Conservation (phyloP, 2,329 filamentous ascomycete species). For the Teratosphaeria nubilosa region DNA sequence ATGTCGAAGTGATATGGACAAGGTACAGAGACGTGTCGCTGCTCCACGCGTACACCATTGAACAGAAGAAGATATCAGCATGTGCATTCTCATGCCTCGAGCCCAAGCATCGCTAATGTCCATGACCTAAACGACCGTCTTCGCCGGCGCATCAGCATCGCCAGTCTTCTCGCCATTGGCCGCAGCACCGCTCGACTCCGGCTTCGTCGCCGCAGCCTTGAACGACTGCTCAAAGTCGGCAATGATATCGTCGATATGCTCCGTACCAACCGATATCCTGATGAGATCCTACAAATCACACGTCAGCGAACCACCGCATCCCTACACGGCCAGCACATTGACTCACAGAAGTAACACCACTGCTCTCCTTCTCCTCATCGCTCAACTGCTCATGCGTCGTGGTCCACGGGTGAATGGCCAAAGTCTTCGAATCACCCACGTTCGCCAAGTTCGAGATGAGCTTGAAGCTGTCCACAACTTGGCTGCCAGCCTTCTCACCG, state of each 20-base stretch:
- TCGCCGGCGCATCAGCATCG: constrained; percentile 13
- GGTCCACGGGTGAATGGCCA: constrained; percentile 90
- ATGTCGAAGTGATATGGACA: no score
- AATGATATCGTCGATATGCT: constrained; percentile 96
- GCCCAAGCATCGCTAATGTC: neutral
- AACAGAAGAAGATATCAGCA: neutral
- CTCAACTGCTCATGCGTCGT: constrained; percentile 90
- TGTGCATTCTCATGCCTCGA: neutral
- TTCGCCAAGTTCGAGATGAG: constrained; percentile 93
- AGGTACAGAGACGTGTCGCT: neutral
- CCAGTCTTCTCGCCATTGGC: constrained; percentile 17
- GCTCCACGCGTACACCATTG: neutral
- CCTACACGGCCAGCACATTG: neutral
- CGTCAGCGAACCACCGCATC: constrained; percentile 5
- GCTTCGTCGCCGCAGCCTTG: constrained; percentile 43
- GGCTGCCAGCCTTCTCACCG: constrained; percentile 68
- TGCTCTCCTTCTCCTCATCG: constrained; percentile 67
- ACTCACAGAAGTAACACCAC: constrained; percentile 57
- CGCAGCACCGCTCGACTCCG: constrained; percentile 15
- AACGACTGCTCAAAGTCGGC: constrained; percentile 91
- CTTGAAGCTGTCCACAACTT: constrained; percentile 90
- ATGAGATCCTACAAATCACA: constrained; percentile 58
- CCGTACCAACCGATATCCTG: constrained; percentile 87
- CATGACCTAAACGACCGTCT: constrained; percentile 11
- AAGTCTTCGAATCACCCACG: constrained; percentile 88